These are phyloP conservation scores for Calocera viscosa DNA, from an alignment of 768 basidiomycete genomes.

Conservation along the genomic window DNA sequence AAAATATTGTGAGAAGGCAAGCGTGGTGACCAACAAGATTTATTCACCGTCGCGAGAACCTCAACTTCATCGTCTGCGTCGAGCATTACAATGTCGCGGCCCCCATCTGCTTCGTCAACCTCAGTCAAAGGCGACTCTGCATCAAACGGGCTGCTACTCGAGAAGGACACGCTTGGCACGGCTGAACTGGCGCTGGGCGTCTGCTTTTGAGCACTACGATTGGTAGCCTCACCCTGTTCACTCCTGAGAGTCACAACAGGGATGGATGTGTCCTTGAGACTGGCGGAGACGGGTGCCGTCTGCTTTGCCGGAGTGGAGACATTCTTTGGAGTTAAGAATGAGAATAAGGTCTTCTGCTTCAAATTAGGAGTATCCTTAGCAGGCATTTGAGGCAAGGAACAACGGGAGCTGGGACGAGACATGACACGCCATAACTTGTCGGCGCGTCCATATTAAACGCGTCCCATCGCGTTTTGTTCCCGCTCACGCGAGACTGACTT, in stretches of 20 bases:
- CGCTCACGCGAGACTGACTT: conserved; percentile 3
- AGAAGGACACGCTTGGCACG: not conserved
- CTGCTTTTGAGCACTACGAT: not conserved
- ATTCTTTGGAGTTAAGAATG: not conserved
- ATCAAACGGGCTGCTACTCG: conserved; percentile 1
- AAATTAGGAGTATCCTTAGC: not conserved
- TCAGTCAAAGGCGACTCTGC: conserved; percentile 6
- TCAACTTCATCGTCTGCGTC: not conserved
- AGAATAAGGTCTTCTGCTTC: conserved; percentile 1
- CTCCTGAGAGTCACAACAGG: not conserved
- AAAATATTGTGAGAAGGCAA: not conserved
- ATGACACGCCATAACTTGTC: not conserved
- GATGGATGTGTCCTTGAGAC: not conserved
- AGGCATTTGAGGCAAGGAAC: not conserved
- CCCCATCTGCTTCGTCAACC: not conserved
- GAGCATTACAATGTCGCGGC: not conserved
- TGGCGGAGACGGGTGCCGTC: not conserved
- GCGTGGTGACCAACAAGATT: not conserved
- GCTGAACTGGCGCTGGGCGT: not conserved
- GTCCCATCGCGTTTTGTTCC: not conserved
- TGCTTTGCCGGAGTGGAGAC: not conserved
- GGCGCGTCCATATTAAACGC: not conserved
- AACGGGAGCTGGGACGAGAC: not conserved
- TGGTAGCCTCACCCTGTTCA: not conserved
- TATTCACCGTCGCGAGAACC: not conserved